Conservation (phyloP, 768 basidiomycete genomes). For the Termitomyces sp. region DNA sequence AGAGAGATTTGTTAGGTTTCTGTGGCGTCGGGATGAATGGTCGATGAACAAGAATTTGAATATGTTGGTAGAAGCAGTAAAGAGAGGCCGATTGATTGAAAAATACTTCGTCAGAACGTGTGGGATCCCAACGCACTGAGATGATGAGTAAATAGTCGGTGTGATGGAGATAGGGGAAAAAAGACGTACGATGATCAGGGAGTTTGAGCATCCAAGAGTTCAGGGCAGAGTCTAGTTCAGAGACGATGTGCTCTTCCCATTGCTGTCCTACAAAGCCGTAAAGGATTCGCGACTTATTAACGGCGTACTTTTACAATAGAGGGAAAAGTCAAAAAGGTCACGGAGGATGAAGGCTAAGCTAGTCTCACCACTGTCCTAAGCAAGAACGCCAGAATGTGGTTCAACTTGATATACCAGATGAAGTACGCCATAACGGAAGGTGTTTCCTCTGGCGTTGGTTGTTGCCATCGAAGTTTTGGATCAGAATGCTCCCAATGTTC, state of each 20-base stretch:
- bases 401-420: slow-evolving; percentile 49
- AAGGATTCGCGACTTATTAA: slow-evolving; percentile 64
- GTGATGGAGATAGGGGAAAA: neutral
- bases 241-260: slow-evolving; percentile 66
- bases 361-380: slow-evolving; percentile 55
- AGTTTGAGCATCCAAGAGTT: slow-evolving; percentile 65
- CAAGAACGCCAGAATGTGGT: slow-evolving; percentile 59
- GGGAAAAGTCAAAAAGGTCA: neutral
- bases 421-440: slow-evolving; percentile 54
- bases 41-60: slow-evolving; percentile 71
- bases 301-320: slow-evolving; percentile 58
- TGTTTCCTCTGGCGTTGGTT: slow-evolving; percentile 46
- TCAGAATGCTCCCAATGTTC: slow-evolving; percentile 69
- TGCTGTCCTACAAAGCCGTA: slow-evolving; percentile 53
- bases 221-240: slow-evolving; percentile 64
- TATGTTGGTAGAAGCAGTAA: slow-evolving; percentile 42
- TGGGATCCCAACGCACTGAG: slow-evolving; percentile 47
- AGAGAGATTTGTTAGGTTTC: slow-evolving; percentile 32
- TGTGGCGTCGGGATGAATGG: slow-evolving; percentile 66
- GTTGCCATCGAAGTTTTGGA: slow-evolving; percentile 56
- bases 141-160: too few species aligned
- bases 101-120: slow-evolving; percentile 31
- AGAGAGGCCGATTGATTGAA: slow-evolving; percentile 62
- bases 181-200: slow-evolving; percentile 49
- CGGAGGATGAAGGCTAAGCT: neutral